Evolutionary conservation across 139 green algal genomes (phyloP).

Genomic region (Deuterostichococcus epilithicus): DNA sequence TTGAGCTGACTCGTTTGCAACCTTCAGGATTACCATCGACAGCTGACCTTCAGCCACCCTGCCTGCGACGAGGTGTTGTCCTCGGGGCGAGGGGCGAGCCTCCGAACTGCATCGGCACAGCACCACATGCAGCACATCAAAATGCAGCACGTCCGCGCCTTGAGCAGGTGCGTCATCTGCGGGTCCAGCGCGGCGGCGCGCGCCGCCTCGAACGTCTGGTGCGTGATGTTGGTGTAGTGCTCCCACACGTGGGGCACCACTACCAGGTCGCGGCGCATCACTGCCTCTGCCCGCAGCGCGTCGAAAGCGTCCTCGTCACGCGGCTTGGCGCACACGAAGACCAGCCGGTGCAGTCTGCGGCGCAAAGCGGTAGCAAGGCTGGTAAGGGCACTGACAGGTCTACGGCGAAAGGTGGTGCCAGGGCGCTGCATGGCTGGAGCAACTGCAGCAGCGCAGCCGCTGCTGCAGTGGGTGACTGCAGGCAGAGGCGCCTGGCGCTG

Average conservation of each 20-base stretch:
- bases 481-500: too few relatives aligned
- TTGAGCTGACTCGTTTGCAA: too few relatives aligned
- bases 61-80: too few relatives aligned
- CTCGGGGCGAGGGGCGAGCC: too few relatives aligned
- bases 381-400: background rate
- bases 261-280: constrained; percentile 26
- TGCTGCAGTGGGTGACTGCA: background rate
- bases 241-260: constrained; percentile 29
- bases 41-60: too few relatives aligned
- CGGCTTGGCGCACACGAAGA: constrained; percentile 36
- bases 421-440: too few relatives aligned
- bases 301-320: constrained; percentile 19
- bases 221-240: constrained; percentile 44
- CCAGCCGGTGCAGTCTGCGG: background rate
- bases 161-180: constrained; percentile 28
- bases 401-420: background rate
- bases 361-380: background rate
- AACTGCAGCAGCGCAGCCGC: background rate
- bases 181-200: constrained; percentile 26
- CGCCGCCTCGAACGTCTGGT: constrained; percentile 41
- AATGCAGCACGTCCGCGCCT: too few relatives aligned
- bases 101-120: too few relatives aligned
- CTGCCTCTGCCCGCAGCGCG: constrained; percentile 23
- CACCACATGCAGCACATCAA: too few relatives aligned
- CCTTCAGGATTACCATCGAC: too few relatives aligned